Base-by-base conservation (phyloP, 257 asterid species). In the Solanum verrucosum region DNA sequence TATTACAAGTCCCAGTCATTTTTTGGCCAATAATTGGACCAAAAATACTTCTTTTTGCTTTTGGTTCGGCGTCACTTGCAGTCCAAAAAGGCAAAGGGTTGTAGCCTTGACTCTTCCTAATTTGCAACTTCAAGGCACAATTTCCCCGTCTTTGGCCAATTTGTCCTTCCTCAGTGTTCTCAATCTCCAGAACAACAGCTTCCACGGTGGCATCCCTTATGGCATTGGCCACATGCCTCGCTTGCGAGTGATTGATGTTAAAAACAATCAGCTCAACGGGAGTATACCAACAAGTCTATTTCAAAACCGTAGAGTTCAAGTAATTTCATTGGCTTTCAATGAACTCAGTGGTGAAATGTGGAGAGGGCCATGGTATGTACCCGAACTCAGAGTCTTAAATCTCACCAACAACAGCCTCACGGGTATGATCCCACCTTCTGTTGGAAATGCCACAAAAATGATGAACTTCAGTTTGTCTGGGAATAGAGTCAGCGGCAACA, bases 51-150 rank as follows among this genome's bases (percentile, higher is more conserved):
- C 87, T 4, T 72, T 90, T 25, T 90, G 91, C 74, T 72, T 34
- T 86, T 91, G 92, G 92, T 59, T 87, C 7, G 93, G 93, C 23
- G 87, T 91, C 52, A 83, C 86, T 38, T 89, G 90, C 15, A 79
- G 82, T 82, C 10, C 10, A 38, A 38, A 38, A 7, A 38, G 42
- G 42, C 42, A 38, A 38, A 38, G 42, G 42, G 42, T 38, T 38
- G 42, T 38, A 7, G 10, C 42, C 42, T 38, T 38, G 42, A 7
- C 42, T 38, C 42, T 38, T 38, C 42, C 42, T 38, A 38, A 38
- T 38, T 38, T 38, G 10, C 42, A 38, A 38, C 42, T 38, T 38
- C 42, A 38, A 38, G 10, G 42, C 42, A 38, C 42, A 38, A 38
- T 38, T 38, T 38, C 10, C 42, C 42, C 42, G 0, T 38, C 42